phyloP scores from a whole-genome alignment of 2,329 filamentous ascomycete genomes.

The Camillea tinctor region DNA sequence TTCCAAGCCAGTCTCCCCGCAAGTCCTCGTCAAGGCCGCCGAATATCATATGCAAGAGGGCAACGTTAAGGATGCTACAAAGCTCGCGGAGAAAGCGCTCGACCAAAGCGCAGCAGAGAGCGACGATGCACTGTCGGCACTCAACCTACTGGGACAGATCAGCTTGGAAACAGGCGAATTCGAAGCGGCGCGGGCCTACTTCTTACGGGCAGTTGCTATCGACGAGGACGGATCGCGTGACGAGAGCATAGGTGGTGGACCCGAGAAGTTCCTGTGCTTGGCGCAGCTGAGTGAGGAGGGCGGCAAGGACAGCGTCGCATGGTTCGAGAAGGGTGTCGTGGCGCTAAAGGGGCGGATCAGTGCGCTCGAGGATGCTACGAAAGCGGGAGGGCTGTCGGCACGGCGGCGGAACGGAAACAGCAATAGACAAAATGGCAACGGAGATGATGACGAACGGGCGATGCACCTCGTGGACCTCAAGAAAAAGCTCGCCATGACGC shows the following conservation, averaged over 20 bases:
- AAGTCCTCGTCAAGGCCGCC: slow-evolving; percentile 33
- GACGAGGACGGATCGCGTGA: slow-evolving; percentile 73
- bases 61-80: slow-evolving; percentile 29
- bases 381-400: slow-evolving; percentile 15
- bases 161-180: slow-evolving; percentile 79
- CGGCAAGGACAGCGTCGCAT: slow-evolving; percentile 62
- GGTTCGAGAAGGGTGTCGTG: slow-evolving; percentile 69
- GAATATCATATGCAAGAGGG: slow-evolving; percentile 33
- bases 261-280: slow-evolving; percentile 93
- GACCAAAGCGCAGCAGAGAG: slow-evolving; percentile 28
- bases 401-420: not conserved
- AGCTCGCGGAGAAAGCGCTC: slow-evolving; percentile 31
- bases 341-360: slow-evolving; percentile 72
- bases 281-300: slow-evolving; percentile 81
- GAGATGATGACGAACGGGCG: slow-evolving; percentile 31
- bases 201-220: slow-evolving; percentile 69
- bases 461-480: slow-evolving; percentile 64
- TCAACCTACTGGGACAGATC: slow-evolving; percentile 79
- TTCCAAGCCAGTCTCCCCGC: slow-evolving; percentile 28
- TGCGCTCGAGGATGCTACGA: slow-evolving; percentile 49
- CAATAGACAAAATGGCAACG: not conserved
- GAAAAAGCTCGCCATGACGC: slow-evolving; percentile 80
- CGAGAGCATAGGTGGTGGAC: slow-evolving; percentile 73
- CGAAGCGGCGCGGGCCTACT: slow-evolving; percentile 69
- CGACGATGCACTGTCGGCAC: slow-evolving; percentile 60